Base-by-base conservation (phyloP, 352 stramenopile genomes). In the Globisporangium alternatum region DNA sequence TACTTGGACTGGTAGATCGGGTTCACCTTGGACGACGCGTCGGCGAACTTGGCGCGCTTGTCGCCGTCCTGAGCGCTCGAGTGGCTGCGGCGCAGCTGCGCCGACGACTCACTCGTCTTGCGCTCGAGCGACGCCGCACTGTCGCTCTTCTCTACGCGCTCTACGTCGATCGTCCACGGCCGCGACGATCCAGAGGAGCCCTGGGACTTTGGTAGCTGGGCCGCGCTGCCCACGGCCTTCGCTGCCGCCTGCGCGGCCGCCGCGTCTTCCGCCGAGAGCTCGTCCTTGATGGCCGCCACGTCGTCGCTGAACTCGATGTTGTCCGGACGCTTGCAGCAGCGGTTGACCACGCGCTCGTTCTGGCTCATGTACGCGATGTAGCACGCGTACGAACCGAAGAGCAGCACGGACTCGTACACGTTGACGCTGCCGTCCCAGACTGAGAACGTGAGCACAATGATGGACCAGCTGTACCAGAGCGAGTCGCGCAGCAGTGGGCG, bases 351-450 rank as follows among this genome's bases (percentile, higher is more conserved):
- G 35, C 67, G 72, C 33, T 78, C 75, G 62, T 89, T 91, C 61
- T 90, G 74, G 41, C 72, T 76, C 76, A 96, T 85, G 71, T 93
- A 95, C 39, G 74, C 15, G 30, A 88, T 83, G 69, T 95, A 96
- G 65, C 82, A 68, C 31, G 53, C 66, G 59, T 91, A 91, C 47
- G 80, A 90, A 28, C 60, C 70, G 48, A 94, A 76, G 66, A 96
- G 78, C 56, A 88, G 45, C 17, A 73, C 61, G 6, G 87, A 91
- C 62, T 95, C 80, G 43, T 75, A 47, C 8, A 85, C 55, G 44
- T 88, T 69, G 25, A 96, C 80, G 6, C 28, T 65, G 25, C 81
- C 84, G 60, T 95, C 83, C 65, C 69, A 79, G 47, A 91, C 81
- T 8, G 81, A 71, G 51, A 76, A 79, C 10, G 77, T 75, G 30